Percentiles rank a stretch among this genome's conserved stretches.
Conservation (phyloP, 805 yeast genomes). For the Cyberlindnera nakhonratchasimensis region DNA sequence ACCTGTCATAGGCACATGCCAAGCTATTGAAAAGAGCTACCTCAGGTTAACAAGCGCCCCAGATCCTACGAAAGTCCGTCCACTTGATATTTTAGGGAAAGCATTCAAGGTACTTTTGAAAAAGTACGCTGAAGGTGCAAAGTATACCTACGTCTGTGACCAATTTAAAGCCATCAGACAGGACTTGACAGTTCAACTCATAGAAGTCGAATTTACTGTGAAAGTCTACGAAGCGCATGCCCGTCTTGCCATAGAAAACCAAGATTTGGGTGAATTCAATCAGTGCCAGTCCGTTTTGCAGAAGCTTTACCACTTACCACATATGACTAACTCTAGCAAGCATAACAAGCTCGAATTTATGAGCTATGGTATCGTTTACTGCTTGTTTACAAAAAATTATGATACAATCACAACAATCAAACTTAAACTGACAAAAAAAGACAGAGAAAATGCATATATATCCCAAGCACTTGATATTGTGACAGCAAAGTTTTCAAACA, state of each 20-base stretch:
- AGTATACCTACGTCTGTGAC: constrained; percentile 77
- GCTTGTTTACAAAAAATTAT: constrained; percentile 66
- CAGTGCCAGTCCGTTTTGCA: constrained; percentile 87
- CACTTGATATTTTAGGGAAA: constrained; percentile 54
- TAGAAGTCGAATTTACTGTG: constrained; percentile 72
- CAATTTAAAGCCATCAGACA: constrained; percentile 92
- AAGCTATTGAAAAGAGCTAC: constrained; percentile 70
- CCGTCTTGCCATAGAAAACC: constrained; percentile 75
- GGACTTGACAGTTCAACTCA: constrained; percentile 88
- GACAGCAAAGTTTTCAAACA: constrained; percentile 34
- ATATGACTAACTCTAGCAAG: constrained; percentile 34
- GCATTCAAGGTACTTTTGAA: constrained; percentile 52
- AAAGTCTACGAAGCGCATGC: constrained; percentile 84
- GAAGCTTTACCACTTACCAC: constrained; percentile 49
- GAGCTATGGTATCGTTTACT: constrained; percentile 70
- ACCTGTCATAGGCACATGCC: constrained; percentile 60
- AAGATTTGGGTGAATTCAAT: constrained; percentile 90
- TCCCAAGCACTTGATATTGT: constrained; percentile 30
- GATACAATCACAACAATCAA: constrained; percentile 27
- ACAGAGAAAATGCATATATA: constrained; percentile 19
- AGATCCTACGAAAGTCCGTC: constrained; percentile 79
- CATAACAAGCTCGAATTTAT: constrained; percentile 62
- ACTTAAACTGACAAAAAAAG: constrained; percentile 43
- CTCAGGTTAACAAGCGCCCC: constrained; percentile 89
- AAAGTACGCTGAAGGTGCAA: constrained; percentile 47